Base-by-base conservation (phyloP, 2,329 filamentous ascomycete genomes). In the Fonsecaea erecta region DNA sequence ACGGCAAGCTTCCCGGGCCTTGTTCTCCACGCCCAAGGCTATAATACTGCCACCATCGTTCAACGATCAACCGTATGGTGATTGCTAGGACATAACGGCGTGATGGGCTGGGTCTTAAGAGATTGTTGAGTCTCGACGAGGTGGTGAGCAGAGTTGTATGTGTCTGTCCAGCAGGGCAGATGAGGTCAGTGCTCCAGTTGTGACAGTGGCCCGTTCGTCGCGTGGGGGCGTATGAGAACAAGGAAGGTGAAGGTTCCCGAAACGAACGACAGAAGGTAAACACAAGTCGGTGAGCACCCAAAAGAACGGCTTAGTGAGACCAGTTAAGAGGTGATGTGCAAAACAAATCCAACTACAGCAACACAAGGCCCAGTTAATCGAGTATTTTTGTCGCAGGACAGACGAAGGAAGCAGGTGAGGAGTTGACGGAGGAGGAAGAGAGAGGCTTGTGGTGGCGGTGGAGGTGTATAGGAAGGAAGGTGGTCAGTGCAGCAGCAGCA, bases 201-300 rank as follows among this genome's bases (percentile, higher is more conserved):
- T 53, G 52, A 53, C 28, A 53, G 14, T n/a, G 11, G 52, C 52
- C 52, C 52, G 52, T 53, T 30, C 52, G 51, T 16, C 3, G 24
- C 11, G 21, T 7, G 48, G 7, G 26, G 26, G 28, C 28, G 8
- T 26, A 7, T 12, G 52, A 53, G 26, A 9, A 21, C 26, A 32
- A 53, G 21, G 51, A 32, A 16, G 52, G 18, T 34, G 26, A 9
- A 53, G 52, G 14, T 28, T 18, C 52, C 34, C 26, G 3, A 32
- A 53, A 53, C 43, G 43, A 48, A 24, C 18, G 43, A 48, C 43
- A 26, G 8, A 14, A 5, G 43, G 43, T 24, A 24, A 14, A 24
- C 43, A 24, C n/a, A 24, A 9, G 43, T 24, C 18, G 43, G 43
- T 24, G 8, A 48, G 11, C 8, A 48, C 43, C 18, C 43, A 26